Evolutionary conservation across 768 basidiomycete species (phyloP), one percentile per base, ranked within the genome.

Genomic region (Melanogaster broomeanus): DNA sequence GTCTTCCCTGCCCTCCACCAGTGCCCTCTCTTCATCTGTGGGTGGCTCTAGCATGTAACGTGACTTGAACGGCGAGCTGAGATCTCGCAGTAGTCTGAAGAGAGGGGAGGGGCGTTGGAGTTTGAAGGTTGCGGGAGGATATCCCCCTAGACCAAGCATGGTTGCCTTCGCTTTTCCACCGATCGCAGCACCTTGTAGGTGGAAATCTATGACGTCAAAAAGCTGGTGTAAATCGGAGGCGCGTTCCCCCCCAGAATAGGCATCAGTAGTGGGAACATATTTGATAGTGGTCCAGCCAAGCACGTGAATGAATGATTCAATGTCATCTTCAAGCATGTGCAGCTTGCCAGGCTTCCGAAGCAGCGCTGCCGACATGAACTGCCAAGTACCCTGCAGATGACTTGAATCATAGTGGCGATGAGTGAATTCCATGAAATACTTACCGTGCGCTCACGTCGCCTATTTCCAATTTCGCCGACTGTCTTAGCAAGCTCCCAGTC

Each of bases 381-480:
- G 57, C 66, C 69, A 69, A 13, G 69, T 71, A 1, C 70, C 67
- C 66, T 70, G 22, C 10, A 42, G 12, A 10, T 24, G 40, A 7
- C n/a, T 16, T 24, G 9, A 18, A 40, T 33, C 25, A 21, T 4
- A 13, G n/a, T 27, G 15, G 8, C n/a, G 15, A 18, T 28, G 35
- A 13, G n/a, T 39, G 38, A 39, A 11, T 2, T 35, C 11, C 11
- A 13, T 6, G 28, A 40, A 28, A 9, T 12, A 27, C 18, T 37
- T 25, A 41, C 28, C 21, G 25, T 44, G 2, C 46, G 52, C 3
- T 25, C 40, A 15, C 16, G 31, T 28, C 27, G 35, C 24, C 44
- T 27, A 10, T 19, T 15, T 12, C 27, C 35, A 31, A 45, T 13
- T 44, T 35, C 22, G 19, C 40, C 31, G 58, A 25, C 4, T 39